phyloP scores from a whole-genome alignment of 345 rosid genomes.

The rapeseed (Brassica napus) region Da-Ae NC_063434.1:2593001-2593500 shows the following conservation, averaged over 20 bases:
- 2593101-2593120: not conserved
- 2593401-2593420: constrained; percentile 11
- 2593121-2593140: not conserved
- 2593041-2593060: not conserved
- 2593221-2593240: constrained; percentile 74
- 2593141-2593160: constrained; percentile 85
- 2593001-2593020: constrained; percentile 95
- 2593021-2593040: constrained; percentile 80
- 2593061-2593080: not conserved
- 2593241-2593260: not conserved
- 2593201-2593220: constrained; percentile 89
- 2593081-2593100: not conserved
- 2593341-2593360: not conserved
- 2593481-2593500: constrained; percentile 98
- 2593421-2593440: constrained; percentile 83
- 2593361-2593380: not conserved
- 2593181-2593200: constrained; percentile 82
- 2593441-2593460: constrained; percentile 83
- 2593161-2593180: constrained; percentile 83
- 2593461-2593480: constrained; percentile 80
- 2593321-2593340: not conserved
- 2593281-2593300: not conserved
- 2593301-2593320: not conserved
- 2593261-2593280: not conserved
- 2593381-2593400: not conserved